These are phyloP conservation scores for Cladophialophora psammophila DNA, from an alignment of 2,329 filamentous ascomycete genomes.

Conservation along the genomic window DNA sequence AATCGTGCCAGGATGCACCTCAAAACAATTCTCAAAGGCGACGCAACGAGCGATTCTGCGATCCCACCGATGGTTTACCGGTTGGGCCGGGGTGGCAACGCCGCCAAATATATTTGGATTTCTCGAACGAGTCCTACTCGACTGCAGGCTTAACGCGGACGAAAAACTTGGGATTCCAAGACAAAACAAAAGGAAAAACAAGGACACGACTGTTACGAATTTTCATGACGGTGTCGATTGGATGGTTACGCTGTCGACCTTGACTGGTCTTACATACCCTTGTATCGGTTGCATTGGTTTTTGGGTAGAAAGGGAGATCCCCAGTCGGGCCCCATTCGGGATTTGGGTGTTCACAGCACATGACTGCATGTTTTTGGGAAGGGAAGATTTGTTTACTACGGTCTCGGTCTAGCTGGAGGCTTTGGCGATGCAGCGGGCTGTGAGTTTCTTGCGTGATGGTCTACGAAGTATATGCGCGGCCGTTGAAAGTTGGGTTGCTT, in stretches of 20 bases:
- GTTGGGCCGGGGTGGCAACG: constrained; percentile 38
- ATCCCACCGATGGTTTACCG: constrained; percentile 41
- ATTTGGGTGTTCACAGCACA: constrained; percentile 8
- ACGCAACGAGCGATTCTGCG: constrained; percentile 28
- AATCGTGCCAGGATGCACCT: constrained; percentile 40
- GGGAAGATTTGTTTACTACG: not conserved
- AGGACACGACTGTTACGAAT: constrained; percentile 19
- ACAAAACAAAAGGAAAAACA: not conserved
- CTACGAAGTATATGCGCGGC: not conserved
- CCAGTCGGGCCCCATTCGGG: not conserved
- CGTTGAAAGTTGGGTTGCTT: constrained; percentile 1
- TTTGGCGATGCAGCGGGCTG: not conserved
- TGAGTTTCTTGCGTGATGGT: not conserved
- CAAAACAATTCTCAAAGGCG: constrained; percentile 39
- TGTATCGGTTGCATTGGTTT: constrained; percentile 15
- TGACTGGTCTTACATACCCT: constrained; percentile 16
- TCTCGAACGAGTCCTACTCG: constrained; percentile 39
- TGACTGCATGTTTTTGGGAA: not conserved
- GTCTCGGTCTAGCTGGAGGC: not conserved
- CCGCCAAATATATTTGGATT: constrained; percentile 41
- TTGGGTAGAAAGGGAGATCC: not conserved
- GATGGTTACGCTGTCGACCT: not conserved
- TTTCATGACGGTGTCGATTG: constrained; percentile 16
- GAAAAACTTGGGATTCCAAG: not conserved
- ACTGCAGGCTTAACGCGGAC: constrained; percentile 34